Evolutionary conservation across 169 alveolate species (phyloP), one percentile per base, ranked within the genome.

Genomic region (Eimeria maxima): DNA sequence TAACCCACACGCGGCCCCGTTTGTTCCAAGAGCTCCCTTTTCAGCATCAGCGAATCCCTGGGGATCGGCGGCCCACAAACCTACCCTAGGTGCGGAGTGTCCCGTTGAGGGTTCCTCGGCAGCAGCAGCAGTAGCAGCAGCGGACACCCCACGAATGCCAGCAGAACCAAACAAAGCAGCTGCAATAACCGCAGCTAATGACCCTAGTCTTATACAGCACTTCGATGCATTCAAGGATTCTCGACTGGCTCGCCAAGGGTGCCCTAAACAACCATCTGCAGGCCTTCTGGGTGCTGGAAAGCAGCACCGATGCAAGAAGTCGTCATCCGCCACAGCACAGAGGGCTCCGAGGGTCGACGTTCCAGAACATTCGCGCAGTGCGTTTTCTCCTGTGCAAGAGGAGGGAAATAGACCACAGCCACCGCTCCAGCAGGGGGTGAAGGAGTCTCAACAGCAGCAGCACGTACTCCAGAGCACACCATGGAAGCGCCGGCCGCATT

Each of bases 1-100:
- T 29, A 83, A 83, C 74, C 91, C 91, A 16, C 20, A 83, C 45
- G 91, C 91, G 16, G 91, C 91, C 29, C 91, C 91, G 27, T 83
- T 83, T 33, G 91, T 83, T 55, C 91, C 91, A 44, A 5, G 88
- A 47, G 67, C 44, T 50, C 63, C 63, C 45, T n/a, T 42, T 45
- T 24, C 88, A 78, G 44, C 63, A 8, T 78, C 65, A 22, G 42
- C 67, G 44, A 78, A n/a, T 7, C 24, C 14, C 65, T 71, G 50
- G 50, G 81, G 81, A 71, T 38, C 11, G 13, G 18, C 29, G 5
- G 10, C 24, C 53, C 81, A 33, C 81, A 71, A 38, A 33, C 38
- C 81, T 27, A 71, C 53, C 53, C 53, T 33, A 8, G 14, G 81
- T 71, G 53, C 81, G 16, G 53, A 71, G 53, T 47, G 53, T 71